phyloP scores from a whole-genome alignment of 495 filamentous ascomycete species.

The Hypoxylon lienhwacheense region DNA sequence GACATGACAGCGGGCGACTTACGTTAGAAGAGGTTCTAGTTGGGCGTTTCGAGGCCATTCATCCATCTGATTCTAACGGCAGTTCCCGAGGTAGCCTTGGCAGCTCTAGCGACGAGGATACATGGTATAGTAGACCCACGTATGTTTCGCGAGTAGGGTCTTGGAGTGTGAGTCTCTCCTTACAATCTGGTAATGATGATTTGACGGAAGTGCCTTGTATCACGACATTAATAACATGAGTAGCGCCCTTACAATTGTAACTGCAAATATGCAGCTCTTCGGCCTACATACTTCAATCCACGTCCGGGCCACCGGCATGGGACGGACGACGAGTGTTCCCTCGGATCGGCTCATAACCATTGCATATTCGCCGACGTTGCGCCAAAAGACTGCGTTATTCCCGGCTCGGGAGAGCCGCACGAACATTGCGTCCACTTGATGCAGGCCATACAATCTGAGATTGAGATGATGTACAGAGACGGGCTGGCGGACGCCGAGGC shows the following conservation, averaged over 20 bases:
- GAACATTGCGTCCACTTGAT: conserved; percentile 14
- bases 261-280: conserved; percentile 19
- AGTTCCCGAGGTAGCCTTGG: conserved; percentile 4
- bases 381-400: conserved; percentile 19
- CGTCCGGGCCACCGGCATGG: conserved; percentile 21
- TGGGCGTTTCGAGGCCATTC: conserved; percentile 8
- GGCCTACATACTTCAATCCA: conserved; percentile 21
- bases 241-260: conserved; percentile 20
- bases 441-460: neutral
- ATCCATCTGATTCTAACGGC: conserved; percentile 1
- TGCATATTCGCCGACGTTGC: conserved; percentile 30
- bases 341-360: conserved; percentile 29
- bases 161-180: conserved; percentile 2
- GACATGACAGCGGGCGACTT: conserved; percentile 2
- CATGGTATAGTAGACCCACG: neutral
- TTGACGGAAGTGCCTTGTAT: neutral
- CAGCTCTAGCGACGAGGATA: conserved; percentile 21
- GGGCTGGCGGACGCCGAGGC: neutral
- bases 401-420: conserved; percentile 14
- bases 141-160: conserved; percentile 5
- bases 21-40: conserved; percentile 11
- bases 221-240: neutral
- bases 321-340: conserved; percentile 24
- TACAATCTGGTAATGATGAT: neutral
- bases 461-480: neutral